Base-by-base conservation (phyloP, 2,329 filamentous ascomycete species). In the Pyrenochaeta sp. region DNA sequence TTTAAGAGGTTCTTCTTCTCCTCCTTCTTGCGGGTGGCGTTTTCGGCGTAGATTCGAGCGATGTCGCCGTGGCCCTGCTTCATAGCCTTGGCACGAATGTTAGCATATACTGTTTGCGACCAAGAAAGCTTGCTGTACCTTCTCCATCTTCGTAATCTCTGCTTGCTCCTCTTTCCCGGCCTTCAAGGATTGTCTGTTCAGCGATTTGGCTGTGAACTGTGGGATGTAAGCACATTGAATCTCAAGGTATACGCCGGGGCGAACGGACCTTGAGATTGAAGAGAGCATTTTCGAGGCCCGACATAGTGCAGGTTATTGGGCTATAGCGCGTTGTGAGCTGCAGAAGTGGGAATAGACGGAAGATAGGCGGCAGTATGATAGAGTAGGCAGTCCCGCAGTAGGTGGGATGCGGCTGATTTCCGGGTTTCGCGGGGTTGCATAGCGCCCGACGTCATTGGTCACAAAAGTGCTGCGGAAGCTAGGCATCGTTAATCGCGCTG, bases 11-110 rank as follows among this genome's bases (percentile, higher is more conserved):
- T 84, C 44, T 84, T 67, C 53, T 82, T 79, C 68, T 85, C 82
- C 55, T 84, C 84, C 61, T 82, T 78, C 67, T 85, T 85, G 35
- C 82, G 79, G 51, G 85, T 83, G 7, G 81, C 81, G 63, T 84
- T 85, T 57, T 83, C 79, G 19, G 82, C 82, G 69, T 84, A 83
- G 61, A 85, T 82, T 59, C 82, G 81, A 14, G 82, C 82, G 53
- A 85, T 83, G 58, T 85, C 82, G 55, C 73, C 71, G 64, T 84
- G 80, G 53, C 77, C 77, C 68, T 81, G 76, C 65, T 82, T 79
- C 68, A 85, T 82, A 20, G 81, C 82, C 78, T 82, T 48, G 20
- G 15, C 4, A 27, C 27, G 17, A 3, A n/a, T 11, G 30, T 48
- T 15, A 45, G 21, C n/a, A 17, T 29, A n/a, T 9, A 20, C 3